Evolutionary conservation across 2,329 filamentous ascomycete genomes (phyloP).

Genomic region (Biscogniauxia mediterranea): DNA sequence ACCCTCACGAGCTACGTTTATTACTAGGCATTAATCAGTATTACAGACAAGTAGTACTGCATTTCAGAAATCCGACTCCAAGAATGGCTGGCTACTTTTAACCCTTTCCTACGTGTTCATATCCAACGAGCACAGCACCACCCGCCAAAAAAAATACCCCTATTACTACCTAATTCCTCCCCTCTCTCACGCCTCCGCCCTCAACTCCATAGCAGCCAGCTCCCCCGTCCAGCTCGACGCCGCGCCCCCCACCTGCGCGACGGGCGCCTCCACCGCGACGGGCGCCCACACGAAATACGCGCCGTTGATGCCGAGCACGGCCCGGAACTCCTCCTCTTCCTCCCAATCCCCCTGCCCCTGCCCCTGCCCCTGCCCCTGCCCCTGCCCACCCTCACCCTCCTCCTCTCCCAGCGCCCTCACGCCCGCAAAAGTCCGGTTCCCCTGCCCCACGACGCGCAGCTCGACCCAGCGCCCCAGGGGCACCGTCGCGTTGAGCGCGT

Average conservation of each 20-base stretch:
- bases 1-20: too few species aligned
- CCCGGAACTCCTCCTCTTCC: conserved; percentile 40
- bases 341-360: too few species aligned
- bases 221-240: conserved; percentile 33
- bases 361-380: too few species aligned
- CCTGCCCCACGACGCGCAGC: conserved; percentile 31
- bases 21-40: too few species aligned
- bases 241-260: conserved; percentile 37
- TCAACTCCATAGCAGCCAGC: conserved; percentile 32
- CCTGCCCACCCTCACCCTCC: too few species aligned
- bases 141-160: too few species aligned
- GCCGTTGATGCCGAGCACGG: conserved; percentile 42
- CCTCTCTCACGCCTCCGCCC: conserved; percentile 16
- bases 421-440: conserved; percentile 33
- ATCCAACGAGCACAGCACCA: too few species aligned
- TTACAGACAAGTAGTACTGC: too few species aligned
- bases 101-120: too few species aligned
- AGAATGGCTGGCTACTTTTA: too few species aligned
- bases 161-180: too few species aligned
- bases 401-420: conserved; percentile 10
- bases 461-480: conserved; percentile 31
- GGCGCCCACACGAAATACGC: conserved; percentile 39
- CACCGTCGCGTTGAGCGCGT: conserved; percentile 34
- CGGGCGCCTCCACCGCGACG: conserved; percentile 46
- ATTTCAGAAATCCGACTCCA: too few species aligned